These are phyloP conservation scores for Aspergillus pseudoterreus DNA, from an alignment of 2,329 filamentous ascomycete genomes.

Conservation along the genomic window DNA sequence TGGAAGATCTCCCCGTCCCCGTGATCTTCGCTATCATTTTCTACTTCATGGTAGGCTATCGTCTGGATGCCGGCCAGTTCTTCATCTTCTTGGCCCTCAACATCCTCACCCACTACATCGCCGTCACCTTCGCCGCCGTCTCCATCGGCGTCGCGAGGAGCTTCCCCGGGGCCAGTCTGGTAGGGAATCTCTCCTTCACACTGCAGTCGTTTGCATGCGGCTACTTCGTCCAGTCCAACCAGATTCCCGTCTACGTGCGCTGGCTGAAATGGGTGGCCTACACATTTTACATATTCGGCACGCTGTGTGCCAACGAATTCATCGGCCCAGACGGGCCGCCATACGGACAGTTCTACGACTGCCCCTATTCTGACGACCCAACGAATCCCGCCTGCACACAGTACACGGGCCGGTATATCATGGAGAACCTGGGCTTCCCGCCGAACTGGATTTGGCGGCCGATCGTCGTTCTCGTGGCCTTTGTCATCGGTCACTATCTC, in stretches of 20 bases:
- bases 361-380: constrained; percentile 60
- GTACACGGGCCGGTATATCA: constrained; percentile 67
- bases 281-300: constrained; percentile 62
- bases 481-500: constrained; percentile 60
- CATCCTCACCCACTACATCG: constrained; percentile 68
- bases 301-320: constrained; percentile 70
- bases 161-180: constrained; percentile 67
- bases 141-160: constrained; percentile 63
- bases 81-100: constrained; percentile 69
- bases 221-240: constrained; percentile 70
- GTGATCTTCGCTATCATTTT: constrained; percentile 67
- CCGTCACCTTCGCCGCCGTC: constrained; percentile 66
- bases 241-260: constrained; percentile 71
- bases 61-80: constrained; percentile 60
- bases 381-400: constrained; percentile 63
- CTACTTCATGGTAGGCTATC: constrained; percentile 76
- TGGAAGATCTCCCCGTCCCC: constrained; percentile 70
- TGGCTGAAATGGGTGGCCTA: constrained; percentile 61
- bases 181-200: constrained; percentile 70
- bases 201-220: constrained; percentile 72
- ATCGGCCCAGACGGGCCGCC: constrained; percentile 31
- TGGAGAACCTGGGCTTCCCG: constrained; percentile 66
- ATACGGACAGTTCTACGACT: constrained; percentile 67
- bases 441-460: constrained; percentile 64
- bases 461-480: constrained; percentile 60